Base-by-base conservation (phyloP, 1,139 yeast genomes). In the Kodamaea derodonti region DNA sequence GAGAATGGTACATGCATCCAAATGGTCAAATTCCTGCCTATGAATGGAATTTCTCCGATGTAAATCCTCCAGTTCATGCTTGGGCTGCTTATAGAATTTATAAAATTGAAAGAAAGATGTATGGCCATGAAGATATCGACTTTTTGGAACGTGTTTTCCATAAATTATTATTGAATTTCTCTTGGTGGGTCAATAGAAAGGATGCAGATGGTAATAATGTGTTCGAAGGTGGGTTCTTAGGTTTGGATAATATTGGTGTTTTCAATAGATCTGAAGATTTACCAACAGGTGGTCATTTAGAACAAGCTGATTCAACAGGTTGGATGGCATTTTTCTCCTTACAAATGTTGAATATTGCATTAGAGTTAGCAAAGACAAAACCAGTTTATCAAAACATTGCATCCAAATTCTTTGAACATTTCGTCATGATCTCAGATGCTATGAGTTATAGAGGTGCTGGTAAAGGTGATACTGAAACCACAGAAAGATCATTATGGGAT, bases 1-100 rank as follows among this genome's bases (percentile, higher is more conserved):
- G 97, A 52, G 97, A 90, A 60, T 90, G 97, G 97, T 90, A 88
- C 60, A 87, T 88, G 95, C 97, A 92, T 60, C 97, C 97, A 30
- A 90, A 90, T 57, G 97, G 97, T n/a, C 97, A 90, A 61, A 80
- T 88, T 45, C 97, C 97, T 1, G 97, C 97, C 14, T 90, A 90
- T 58, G 97, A 90, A 60, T 90, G 97, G 97, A 90, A 90, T 59
- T 90, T 90, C 52, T 73, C 87, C 45, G 97, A 90, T 58, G 96
- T 92, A 14, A 90, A 90, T 56, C 97, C 97, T 1, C 97, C 97
- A 1, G 97, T 90, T 26, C 97, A 90, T 57, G 97, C 97, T 0
- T 90, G 97, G 97, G 84, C 97, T 1, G 84, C 95, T 7, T 90
- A 82, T 59, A 75, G 97, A 52, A 87, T 87, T 31, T 90, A 80